Evolutionary conservation across 805 yeast genomes (phyloP).

Genomic region (Wickerhamiella australiensis): DNA sequence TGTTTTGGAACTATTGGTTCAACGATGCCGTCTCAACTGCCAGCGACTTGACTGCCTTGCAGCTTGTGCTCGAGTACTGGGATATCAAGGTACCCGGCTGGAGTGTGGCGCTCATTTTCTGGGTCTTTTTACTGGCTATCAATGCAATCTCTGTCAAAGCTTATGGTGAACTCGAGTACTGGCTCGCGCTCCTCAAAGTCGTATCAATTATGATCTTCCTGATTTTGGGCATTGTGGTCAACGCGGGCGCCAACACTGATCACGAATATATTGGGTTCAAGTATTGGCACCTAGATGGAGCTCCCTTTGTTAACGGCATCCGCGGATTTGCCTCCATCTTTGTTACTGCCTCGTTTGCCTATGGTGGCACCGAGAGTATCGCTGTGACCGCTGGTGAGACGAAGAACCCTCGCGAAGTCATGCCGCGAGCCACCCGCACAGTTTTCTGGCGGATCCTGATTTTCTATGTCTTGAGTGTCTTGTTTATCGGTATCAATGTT

Average conservation of each 20-base stretch:
- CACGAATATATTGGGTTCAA: slow-evolving; percentile 42
- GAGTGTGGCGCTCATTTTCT: slow-evolving; percentile 41
- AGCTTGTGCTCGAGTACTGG: slow-evolving; percentile 38
- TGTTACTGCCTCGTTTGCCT: slow-evolving; percentile 47
- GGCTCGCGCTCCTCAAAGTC: slow-evolving; percentile 55
- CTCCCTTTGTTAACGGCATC: slow-evolving; percentile 29
- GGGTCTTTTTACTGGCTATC: slow-evolving; percentile 36
- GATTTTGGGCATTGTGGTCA: slow-evolving; percentile 44
- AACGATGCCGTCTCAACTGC: slow-evolving; percentile 41
- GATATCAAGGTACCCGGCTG: slow-evolving; percentile 36
- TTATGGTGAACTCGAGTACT: slow-evolving; percentile 52
- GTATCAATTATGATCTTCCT: slow-evolving; percentile 52
- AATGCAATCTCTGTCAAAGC: slow-evolving; percentile 43
- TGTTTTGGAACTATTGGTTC: slow-evolving; percentile 40
- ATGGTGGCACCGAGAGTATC: slow-evolving; percentile 47
- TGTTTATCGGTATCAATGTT: slow-evolving; percentile 48
- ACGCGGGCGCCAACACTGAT: slow-evolving; percentile 43
- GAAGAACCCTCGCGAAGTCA: slow-evolving; percentile 43
- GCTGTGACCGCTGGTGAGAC: slow-evolving; percentile 53
- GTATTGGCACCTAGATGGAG: slow-evolving; percentile 44
- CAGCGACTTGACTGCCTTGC: slow-evolving; percentile 38
- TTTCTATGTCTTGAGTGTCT: slow-evolving; percentile 42
- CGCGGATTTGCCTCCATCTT: slow-evolving; percentile 40
- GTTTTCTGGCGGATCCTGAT: slow-evolving; percentile 43
- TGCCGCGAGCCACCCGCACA: slow-evolving; percentile 47